phyloP scores from a whole-genome alignment of 768 basidiomycete genomes.

The Infundibulicybe gibba region DNA sequence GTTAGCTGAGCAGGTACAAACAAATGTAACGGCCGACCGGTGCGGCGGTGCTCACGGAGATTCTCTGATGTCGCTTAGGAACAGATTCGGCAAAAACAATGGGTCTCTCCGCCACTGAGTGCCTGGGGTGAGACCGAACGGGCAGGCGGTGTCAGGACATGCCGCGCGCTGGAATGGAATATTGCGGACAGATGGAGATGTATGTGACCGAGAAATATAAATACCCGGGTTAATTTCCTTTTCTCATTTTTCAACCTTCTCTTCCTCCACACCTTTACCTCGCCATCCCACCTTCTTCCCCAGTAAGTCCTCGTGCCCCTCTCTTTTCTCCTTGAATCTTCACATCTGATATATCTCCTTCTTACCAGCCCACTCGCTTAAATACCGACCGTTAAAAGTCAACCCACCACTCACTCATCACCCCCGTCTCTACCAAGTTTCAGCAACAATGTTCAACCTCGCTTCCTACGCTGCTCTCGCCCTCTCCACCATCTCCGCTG shows the following conservation, averaged over 20 bases:
- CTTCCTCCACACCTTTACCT: conserved; percentile 15
- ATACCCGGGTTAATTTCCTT: conserved; percentile 7
- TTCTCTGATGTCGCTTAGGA: no score
- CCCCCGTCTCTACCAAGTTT: conserved; percentile 14
- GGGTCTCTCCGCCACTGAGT: no score
- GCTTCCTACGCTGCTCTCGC: conserved; percentile 39
- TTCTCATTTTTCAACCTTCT: conserved; percentile 12
- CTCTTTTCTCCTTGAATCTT: conserved; percentile 25
- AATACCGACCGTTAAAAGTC: conserved; percentile 14
- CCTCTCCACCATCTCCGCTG: conserved; percentile 34
- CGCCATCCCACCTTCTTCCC: conserved; percentile 16
- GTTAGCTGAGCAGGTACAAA: no score
- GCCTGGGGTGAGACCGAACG: no score
- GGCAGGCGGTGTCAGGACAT: no score
- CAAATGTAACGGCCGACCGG: no score
- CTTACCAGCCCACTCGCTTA: conserved; percentile 13
- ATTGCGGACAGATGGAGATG: no score
- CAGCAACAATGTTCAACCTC: conserved; percentile 34
- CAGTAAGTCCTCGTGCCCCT: conserved; percentile 27
- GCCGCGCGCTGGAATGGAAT: no score
- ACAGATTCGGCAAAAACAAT: no score
- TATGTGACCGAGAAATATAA: no score
- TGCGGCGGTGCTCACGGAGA: no score
- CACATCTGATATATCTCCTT: conserved; percentile 16
- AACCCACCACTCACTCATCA: conserved; percentile 23